Evolutionary conservation across 2,329 filamentous ascomycete species (phyloP), one percentile per base, ranked within the genome.

Genomic region (Colletotrichum euphorbiae): DNA sequence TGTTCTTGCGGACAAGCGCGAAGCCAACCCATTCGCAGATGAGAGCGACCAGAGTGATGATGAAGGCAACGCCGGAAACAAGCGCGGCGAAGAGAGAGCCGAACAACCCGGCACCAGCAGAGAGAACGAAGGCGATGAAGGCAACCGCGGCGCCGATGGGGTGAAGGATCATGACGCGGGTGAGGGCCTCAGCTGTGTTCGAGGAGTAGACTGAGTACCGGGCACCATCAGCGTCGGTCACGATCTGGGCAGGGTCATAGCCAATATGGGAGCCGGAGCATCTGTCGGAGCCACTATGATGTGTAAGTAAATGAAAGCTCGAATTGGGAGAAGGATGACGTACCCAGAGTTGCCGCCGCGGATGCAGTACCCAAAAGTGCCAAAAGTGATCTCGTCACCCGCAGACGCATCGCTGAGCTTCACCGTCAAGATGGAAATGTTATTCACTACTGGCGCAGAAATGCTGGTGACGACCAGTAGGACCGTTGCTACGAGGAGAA

Each of bases 91-190:
- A 70, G 21, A 90, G 75, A 0, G 85, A 84, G 70, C 86, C 87
- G 55, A 85, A 68, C 56, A 85, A 71, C 67, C 85, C 85, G 3
- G 86, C 78, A 69, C 83, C 84, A 40, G 87, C 73, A 51, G 83
- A 84, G 55, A 89, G 78, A 52, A 88, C 73, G 77, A 89, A 89
- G 67, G 87, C 85, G 70, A 89, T 79, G 78, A 90, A 89, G 72
- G 83, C 80, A 3, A 90, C 75, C 62, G 79, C 87, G 68, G 83
- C 82, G n/a, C 83, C 86, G 73, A 90, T 79, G 31, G 89, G 87
- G 79, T 90, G 88, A 67, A 91, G 82, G 59, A 90, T 77, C 86
- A 90, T 87, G 70, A 86, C 85, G 70, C 81, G 80, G 46, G 88
- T 89, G 45, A 90, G 80, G 31, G 77, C 79, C 70, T 82, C 81